Evolutionary conservation across 2,329 filamentous ascomycete genomes (phyloP).

Genomic region (Xylariaceae sp.): DNA sequence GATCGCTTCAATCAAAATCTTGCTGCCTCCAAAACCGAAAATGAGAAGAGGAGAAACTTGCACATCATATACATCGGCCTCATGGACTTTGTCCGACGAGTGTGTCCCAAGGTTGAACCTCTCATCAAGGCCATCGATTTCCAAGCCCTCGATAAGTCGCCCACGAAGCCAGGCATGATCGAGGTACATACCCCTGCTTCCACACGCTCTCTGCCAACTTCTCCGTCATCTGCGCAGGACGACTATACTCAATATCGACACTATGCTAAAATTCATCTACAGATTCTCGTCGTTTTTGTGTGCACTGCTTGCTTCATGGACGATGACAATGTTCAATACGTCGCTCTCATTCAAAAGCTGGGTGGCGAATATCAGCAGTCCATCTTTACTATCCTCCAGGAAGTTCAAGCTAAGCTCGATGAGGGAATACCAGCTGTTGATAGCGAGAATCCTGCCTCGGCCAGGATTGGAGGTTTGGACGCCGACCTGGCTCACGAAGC

Average conservation of each 20-base stretch:
- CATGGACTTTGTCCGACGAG: constrained; percentile 51
- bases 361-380: constrained; percentile 19
- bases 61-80: constrained; percentile 53
- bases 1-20: constrained; percentile 46
- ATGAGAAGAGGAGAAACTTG: constrained; percentile 45
- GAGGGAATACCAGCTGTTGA: constrained; percentile 36
- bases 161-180: constrained; percentile 52
- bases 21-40: constrained; percentile 40
- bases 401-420: constrained; percentile 25
- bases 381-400: constrained; percentile 37
- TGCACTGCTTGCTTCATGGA: constrained; percentile 19
- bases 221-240: neutral
- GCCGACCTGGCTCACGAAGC: constrained; percentile 55
- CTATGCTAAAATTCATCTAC: constrained; percentile 13
- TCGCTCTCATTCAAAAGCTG: constrained; percentile 18
- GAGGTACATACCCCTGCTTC: constrained; percentile 20
- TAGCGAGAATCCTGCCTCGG: constrained; percentile 7
- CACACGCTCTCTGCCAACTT: neutral
- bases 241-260: neutral
- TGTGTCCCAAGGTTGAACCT: constrained; percentile 48
- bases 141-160: constrained; percentile 54
- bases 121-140: constrained; percentile 53
- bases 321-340: constrained; percentile 23
- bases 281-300: constrained; percentile 25
- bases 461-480: constrained; percentile 37